Percentiles rank a stretch among this genome's conserved stretches.
These are phyloP conservation scores for Mucuna pruriens DNA, from an alignment of 306 rosid species.

Conservation along the genomic window DNA sequence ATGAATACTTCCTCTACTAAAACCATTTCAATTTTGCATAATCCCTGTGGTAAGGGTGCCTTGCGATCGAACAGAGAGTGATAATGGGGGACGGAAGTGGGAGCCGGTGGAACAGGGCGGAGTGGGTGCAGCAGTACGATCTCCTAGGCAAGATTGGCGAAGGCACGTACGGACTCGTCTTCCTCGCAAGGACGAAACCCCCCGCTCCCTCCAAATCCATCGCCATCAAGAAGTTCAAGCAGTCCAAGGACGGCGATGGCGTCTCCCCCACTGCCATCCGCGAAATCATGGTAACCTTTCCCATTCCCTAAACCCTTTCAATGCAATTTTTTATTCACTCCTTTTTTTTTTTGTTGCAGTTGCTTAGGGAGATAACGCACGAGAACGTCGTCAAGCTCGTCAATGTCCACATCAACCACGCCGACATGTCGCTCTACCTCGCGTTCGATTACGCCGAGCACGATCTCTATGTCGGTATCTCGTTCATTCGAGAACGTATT, in stretches of 20 bases:
- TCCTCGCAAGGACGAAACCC: slow-evolving; percentile 69
- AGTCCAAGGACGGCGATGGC: slow-evolving; percentile 85
- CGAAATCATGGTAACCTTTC: slow-evolving; percentile 65
- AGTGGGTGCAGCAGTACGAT: slow-evolving; percentile 91
- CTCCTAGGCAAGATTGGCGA: slow-evolving; percentile 84
- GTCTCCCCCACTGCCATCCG: slow-evolving; percentile 93
- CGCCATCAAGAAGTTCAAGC: slow-evolving; percentile 86
- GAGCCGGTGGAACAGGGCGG: slow-evolving; percentile 62
- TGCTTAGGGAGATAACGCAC: slow-evolving; percentile 79
- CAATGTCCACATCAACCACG: slow-evolving; percentile 84
- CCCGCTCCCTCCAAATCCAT: slow-evolving; percentile 57
- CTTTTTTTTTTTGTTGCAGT: slow-evolving; percentile 40
- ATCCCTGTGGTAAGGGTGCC: not conserved
- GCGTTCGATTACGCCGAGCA: slow-evolving; percentile 93
- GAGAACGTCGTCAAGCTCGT: slow-evolving; percentile 88
- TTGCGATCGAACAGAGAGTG: not conserved
- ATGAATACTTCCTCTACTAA: not conserved
- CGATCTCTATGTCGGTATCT: slow-evolving; percentile 76
- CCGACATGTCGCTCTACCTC: slow-evolving; percentile 86
- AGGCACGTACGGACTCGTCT: slow-evolving; percentile 87
- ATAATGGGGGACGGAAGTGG: slow-evolving; percentile 59
- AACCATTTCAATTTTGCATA: not conserved
- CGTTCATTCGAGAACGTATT: not conserved
- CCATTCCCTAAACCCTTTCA: not conserved
- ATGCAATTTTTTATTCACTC: not conserved